phyloP scores from a whole-genome alignment of 805 yeast genomes.

The Nakazawaea sp. region DNA sequence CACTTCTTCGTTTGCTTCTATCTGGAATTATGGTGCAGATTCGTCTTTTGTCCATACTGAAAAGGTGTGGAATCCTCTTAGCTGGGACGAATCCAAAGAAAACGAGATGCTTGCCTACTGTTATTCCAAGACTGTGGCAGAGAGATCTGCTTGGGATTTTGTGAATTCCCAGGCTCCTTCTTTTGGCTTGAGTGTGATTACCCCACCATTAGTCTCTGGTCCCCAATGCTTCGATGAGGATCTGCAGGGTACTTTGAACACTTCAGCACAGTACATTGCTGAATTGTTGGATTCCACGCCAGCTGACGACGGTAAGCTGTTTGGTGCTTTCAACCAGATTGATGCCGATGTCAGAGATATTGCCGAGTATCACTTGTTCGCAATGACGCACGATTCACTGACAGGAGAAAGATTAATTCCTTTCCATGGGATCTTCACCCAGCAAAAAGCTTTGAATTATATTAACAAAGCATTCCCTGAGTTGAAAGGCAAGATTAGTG shows the following conservation, averaged over 20 bases:
- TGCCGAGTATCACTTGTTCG: conserved; percentile 45
- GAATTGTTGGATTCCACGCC: conserved; percentile 15
- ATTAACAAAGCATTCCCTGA: conserved; percentile 24
- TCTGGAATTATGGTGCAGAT: conserved; percentile 3
- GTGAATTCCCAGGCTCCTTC: conserved; percentile 28
- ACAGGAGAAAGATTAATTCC: conserved; percentile 5
- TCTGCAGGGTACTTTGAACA: too few relatives aligned
- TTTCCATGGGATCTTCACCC: background rate
- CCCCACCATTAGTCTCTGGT: conserved; percentile 42
- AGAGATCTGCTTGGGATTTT: conserved; percentile 52
- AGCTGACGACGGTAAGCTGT: conserved; percentile 13
- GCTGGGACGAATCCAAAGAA: conserved; percentile 34
- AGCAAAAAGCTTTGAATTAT: conserved; percentile 26
- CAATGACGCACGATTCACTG: conserved; percentile 14
- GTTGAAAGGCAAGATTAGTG: too few relatives aligned
- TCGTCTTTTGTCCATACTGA: conserved; percentile 18
- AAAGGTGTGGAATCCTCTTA: conserved; percentile 26
- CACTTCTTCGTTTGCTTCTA: conserved; percentile 33
- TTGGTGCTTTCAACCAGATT: conserved; percentile 12
- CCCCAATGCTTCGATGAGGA: conserved; percentile 34
- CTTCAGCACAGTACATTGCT: conserved; percentile 24
- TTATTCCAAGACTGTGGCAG: too few relatives aligned
- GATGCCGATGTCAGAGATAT: conserved; percentile 57
- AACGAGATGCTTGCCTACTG: too few relatives aligned
- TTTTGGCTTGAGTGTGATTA: conserved; percentile 32